Base-by-base conservation (phyloP, 805 yeast genomes). In the Wickerhamiella bombiphila region DNA sequence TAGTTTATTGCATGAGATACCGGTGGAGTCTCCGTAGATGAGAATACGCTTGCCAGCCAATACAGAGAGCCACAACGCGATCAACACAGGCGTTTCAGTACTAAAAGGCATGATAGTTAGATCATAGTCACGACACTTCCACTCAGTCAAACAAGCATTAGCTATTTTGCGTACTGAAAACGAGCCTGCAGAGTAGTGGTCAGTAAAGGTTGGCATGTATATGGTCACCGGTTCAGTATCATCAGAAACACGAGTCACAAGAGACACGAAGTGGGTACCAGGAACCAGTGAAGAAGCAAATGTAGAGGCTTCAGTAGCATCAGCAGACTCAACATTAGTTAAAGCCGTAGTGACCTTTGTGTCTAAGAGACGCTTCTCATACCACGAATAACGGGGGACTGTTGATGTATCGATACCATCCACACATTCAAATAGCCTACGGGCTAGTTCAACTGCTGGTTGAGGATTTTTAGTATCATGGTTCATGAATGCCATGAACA, bases 101-200 rank as follows among this genome's bases (percentile, higher is more conserved):
- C 77, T 77, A 51, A 69, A 69, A 9, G 68, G 64, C 2, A 74
- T 66, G 35, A 72, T 53, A 35, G 71, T 73, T 22, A 42, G 47
- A 34, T 44, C 42, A 39, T 43, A 17, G 42, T 56, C 47, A 35
- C 44, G 29, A 20, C 22, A n/a, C 5, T 21, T 32, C 17, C 43
- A 34, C 26, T 49, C 30, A 35, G 52, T 53, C n/a, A 70, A 30
- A 16, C 51, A 41, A 14, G 51, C 45, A 32, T 42, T 34, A 24
- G 48, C 46, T 3, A 39, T 24, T 22, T 33, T 30, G 11, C 35
- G 13, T 19, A 54, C 39, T 9, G 52, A 44, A 32, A 55, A 54
- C 29, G 55, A 58, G 8, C 61, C 60, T 9, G 53, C 52, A 18
- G 44, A 46, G 35, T 56, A 59, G 14, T 48, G 43, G 35, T 50